phyloP scores from a whole-genome alignment of 495 filamentous ascomycete genomes.

The Terfezia boudieri region DNA sequence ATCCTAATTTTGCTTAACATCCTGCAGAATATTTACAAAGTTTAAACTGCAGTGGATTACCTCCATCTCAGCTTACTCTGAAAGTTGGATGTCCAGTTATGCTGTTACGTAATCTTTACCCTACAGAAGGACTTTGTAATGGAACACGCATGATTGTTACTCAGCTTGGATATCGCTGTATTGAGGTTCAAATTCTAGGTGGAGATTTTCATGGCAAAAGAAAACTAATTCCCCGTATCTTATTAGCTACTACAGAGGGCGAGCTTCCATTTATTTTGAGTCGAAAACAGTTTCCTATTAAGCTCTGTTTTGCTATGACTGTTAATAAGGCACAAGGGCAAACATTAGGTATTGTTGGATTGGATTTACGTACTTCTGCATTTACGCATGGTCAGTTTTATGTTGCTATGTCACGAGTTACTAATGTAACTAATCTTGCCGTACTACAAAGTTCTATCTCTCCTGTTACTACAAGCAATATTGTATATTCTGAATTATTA shows the following conservation, averaged over 20 bases:
- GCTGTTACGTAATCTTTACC: not conserved
- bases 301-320: not conserved
- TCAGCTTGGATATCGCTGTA: not conserved
- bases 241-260: not conserved
- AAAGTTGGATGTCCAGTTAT: not conserved
- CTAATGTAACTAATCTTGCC: not conserved
- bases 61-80: not conserved
- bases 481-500: no score
- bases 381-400: not conserved
- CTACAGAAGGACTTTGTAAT: not conserved
- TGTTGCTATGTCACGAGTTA: not conserved
- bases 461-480: no score
- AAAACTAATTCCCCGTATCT: not conserved
- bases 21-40: not conserved
- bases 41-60: not conserved
- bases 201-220: not conserved
- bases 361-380: not conserved
- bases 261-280: not conserved
- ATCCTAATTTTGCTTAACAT: not conserved
- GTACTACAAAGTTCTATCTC: not conserved
- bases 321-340: not conserved
- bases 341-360: not conserved
- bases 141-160: not conserved
- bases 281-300: not conserved
- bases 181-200: not conserved